Evolutionary conservation across 495 filamentous ascomycete genomes (phyloP).

Genomic region (Aspergillus steynii): DNA sequence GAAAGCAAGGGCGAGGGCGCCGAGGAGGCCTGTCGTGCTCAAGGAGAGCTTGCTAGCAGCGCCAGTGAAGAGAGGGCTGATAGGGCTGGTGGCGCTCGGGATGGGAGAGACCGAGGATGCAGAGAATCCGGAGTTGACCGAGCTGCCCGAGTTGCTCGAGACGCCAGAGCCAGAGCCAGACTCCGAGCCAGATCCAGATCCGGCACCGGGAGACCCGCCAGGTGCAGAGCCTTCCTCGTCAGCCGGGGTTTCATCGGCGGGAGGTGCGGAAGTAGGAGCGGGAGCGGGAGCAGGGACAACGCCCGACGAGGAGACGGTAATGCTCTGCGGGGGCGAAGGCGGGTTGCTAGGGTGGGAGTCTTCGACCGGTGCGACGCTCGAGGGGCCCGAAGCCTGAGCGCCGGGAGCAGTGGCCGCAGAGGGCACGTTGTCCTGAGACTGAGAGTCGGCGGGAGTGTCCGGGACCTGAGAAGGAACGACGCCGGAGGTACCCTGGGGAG

Average conservation of each 20-base stretch:
- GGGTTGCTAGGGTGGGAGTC: not conserved
- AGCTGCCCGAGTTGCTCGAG: not conserved
- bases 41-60: conserved; percentile 28
- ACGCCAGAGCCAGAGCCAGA: not conserved
- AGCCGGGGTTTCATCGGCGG: conserved; percentile 4
- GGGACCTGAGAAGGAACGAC: not conserved
- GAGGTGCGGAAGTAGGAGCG: conserved; percentile 1
- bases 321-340: conserved; percentile 2
- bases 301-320: conserved; percentile 6
- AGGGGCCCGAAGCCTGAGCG: conserved; percentile 1
- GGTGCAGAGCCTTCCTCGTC: not conserved
- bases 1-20: conserved; percentile 21
- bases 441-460: not conserved
- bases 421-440: not conserved
- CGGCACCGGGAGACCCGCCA: not conserved
- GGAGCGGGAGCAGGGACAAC: conserved; percentile 17
- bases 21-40: conserved; percentile 19
- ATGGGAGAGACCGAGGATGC: not conserved
- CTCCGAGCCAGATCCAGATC: not conserved
- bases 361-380: conserved; percentile 1
- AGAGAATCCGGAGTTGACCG: not conserved
- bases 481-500: conserved; percentile 8
- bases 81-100: conserved; percentile 17
- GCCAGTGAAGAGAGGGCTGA: conserved; percentile 31
- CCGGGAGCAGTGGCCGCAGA: conserved; percentile 2